phyloP scores from a whole-genome alignment of 169 alveolate species.

The Cryptosporidium ryanae region DNA sequence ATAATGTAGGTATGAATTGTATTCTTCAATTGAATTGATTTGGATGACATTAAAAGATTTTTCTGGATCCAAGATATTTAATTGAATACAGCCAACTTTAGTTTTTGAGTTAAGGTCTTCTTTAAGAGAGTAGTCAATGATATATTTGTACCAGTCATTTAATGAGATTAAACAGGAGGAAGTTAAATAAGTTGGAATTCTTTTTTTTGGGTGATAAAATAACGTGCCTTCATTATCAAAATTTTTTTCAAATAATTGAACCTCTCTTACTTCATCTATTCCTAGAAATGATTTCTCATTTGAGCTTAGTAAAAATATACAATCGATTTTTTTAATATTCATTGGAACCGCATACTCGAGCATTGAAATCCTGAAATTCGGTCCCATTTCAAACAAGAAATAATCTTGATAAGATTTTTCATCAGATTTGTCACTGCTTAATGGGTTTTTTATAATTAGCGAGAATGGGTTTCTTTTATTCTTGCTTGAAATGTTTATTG shows the following conservation, averaged over 20 bases:
- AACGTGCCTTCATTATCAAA: slow-evolving; percentile 10
- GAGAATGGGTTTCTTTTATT: slow-evolving; percentile 58
- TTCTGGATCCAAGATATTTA: slow-evolving; percentile 43
- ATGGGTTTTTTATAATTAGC: slow-evolving; percentile 1
- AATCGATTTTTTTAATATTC: slow-evolving; percentile 32
- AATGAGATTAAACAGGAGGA: slow-evolving; percentile 14
- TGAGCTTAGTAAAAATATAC: slow-evolving; percentile 42
- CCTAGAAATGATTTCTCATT: slow-evolving; percentile 42
- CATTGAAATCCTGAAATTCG: slow-evolving; percentile 35
- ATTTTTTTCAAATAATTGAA: slow-evolving; percentile 31
- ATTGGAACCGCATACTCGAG: slow-evolving; percentile 31
- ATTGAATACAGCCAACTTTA: slow-evolving; percentile 49
- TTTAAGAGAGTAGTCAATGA: slow-evolving; percentile 29
- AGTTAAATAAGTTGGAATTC: slow-evolving; percentile 36
- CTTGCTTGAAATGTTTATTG: slow-evolving; percentile 1
- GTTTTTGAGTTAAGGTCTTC: slow-evolving; percentile 32
- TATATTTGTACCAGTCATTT: slow-evolving; percentile 48
- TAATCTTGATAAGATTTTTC: not conserved
- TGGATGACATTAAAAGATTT: not conserved
- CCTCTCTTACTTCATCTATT: slow-evolving; percentile 65
- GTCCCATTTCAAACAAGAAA: slow-evolving; percentile 53
- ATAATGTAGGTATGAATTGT: not conserved
- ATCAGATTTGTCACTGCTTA: not conserved
- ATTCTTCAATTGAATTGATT: slow-evolving; percentile 21
- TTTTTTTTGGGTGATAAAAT: slow-evolving; percentile 40